A percentile compares a stretch with the other conserved stretches of the same genome.
These are phyloP conservation scores for Cucurbitaria berberidis DNA, from an alignment of 2,329 filamentous ascomycete genomes.

Conservation along the genomic window DNA sequence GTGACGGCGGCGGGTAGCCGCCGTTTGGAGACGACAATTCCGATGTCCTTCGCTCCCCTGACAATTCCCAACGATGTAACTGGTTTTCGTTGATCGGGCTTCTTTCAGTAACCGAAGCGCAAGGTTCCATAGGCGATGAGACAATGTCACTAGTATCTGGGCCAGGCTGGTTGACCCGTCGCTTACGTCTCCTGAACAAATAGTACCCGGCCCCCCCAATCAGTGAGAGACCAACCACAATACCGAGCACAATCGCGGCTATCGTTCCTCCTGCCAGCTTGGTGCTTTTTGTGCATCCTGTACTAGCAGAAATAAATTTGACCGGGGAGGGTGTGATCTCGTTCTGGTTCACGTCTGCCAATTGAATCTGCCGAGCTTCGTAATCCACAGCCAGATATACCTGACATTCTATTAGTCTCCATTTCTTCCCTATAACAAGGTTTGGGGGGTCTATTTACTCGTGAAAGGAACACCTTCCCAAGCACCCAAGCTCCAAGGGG, in stretches of 20 bases:
- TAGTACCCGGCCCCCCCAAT: not conserved
- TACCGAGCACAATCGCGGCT: constrained; percentile 1
- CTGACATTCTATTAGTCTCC: not conserved
- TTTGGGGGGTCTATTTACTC: not conserved
- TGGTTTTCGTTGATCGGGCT: not conserved
- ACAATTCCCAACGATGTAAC: not conserved
- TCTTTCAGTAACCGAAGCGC: not conserved
- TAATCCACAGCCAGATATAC: constrained; percentile 2
- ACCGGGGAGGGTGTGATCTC: not conserved
- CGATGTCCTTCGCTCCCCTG: not conserved
- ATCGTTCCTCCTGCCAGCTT: constrained; percentile 1
- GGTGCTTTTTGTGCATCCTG: not conserved
- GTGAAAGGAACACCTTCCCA: not conserved
- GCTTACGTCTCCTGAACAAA: not conserved
- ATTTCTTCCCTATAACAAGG: not conserved
- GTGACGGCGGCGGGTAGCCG: not conserved
- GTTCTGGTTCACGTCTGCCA: not conserved
- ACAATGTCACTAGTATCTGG: not conserved
- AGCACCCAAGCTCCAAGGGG: constrained; percentile 1
- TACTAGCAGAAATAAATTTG: not conserved
- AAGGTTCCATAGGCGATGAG: not conserved
- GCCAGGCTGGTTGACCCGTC: not conserved
- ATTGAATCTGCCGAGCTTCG: not conserved
- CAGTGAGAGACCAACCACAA: not conserved
- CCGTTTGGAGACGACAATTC: not conserved